phyloP scores from a whole-genome alignment of 2,329 filamentous ascomycete genomes.

The Diplodia corticola region DNA sequence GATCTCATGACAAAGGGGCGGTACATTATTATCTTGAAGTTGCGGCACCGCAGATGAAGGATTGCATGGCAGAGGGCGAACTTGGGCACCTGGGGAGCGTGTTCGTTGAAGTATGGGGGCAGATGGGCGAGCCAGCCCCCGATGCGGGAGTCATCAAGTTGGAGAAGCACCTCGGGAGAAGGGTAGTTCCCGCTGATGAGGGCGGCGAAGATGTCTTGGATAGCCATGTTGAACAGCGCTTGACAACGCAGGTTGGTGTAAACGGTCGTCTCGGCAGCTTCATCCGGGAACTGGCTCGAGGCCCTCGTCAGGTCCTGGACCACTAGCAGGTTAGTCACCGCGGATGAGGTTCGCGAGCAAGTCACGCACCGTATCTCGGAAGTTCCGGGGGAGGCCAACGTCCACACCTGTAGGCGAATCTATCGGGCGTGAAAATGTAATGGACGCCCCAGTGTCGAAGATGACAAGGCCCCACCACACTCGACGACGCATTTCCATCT shows the following conservation, averaged over 20 bases:
- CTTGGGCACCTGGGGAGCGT: constrained; percentile 34
- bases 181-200: constrained; percentile 50
- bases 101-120: constrained; percentile 41
- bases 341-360: neutral
- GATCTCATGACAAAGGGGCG: constrained; percentile 48
- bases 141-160: constrained; percentile 44
- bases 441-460: constrained; percentile 52
- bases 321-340: neutral
- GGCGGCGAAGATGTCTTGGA: constrained; percentile 48
- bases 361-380: constrained; percentile 44
- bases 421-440: constrained; percentile 52
- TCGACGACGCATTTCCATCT: constrained; percentile 37
- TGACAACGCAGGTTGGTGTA: constrained; percentile 50
- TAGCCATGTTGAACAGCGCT: constrained; percentile 48
- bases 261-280: constrained; percentile 37
- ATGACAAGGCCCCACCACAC: constrained; percentile 45
- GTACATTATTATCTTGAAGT: constrained; percentile 52
- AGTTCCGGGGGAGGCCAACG: constrained; percentile 46
- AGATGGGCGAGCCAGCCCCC: constrained; percentile 42
- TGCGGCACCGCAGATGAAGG: constrained; percentile 49
- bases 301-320: constrained; percentile 14
- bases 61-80: constrained; percentile 46
- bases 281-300: neutral
- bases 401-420: constrained; percentile 50
- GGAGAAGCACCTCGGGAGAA: constrained; percentile 43